Percentiles rank a stretch among this genome's conserved stretches.
phyloP scores from a whole-genome alignment of 2,329 filamentous ascomycete genomes.

The Spiromastix sp. region DNA sequence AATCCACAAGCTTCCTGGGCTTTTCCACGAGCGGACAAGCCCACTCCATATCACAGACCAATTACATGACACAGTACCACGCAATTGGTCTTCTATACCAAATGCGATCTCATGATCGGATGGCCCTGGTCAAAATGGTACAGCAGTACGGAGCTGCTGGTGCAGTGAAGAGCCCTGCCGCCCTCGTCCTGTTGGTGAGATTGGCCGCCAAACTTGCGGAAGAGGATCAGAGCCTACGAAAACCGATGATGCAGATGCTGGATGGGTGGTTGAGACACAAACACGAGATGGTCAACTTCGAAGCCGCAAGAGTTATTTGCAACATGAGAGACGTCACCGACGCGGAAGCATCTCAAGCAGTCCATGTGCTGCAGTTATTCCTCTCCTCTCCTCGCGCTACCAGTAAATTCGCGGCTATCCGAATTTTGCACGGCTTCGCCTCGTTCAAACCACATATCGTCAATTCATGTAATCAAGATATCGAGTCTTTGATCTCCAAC shows the following conservation, averaged over 20 bases:
- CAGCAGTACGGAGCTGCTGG: constrained; percentile 91
- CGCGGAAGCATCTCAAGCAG: constrained; percentile 78
- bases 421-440: constrained; percentile 92
- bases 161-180: constrained; percentile 88
- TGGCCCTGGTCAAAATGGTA: constrained; percentile 99
- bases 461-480: constrained; percentile 89
- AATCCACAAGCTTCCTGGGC: constrained; percentile 79
- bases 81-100: constrained; percentile 95
- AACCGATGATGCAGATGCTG: constrained; percentile 93
- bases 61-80: constrained; percentile 97
- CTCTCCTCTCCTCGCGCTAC: constrained; percentile 89
- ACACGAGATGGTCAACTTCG: constrained; percentile 99
- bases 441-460: constrained; percentile 93
- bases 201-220: constrained; percentile 88
- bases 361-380: constrained; percentile 93
- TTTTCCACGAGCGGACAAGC: constrained; percentile 73
- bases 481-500: constrained; percentile 93
- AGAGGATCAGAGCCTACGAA: constrained; percentile 78
- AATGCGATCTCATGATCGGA: constrained; percentile 93
- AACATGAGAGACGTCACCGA: constrained; percentile 90
- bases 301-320: constrained; percentile 96
- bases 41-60: constrained; percentile 67
- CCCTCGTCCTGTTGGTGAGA: constrained; percentile 83
- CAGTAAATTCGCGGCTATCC: constrained; percentile 93
- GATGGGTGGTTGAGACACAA: constrained; percentile 97